phyloP scores from a whole-genome alignment of 768 basidiomycete genomes.

The Tephrocybe sp. region DNA sequence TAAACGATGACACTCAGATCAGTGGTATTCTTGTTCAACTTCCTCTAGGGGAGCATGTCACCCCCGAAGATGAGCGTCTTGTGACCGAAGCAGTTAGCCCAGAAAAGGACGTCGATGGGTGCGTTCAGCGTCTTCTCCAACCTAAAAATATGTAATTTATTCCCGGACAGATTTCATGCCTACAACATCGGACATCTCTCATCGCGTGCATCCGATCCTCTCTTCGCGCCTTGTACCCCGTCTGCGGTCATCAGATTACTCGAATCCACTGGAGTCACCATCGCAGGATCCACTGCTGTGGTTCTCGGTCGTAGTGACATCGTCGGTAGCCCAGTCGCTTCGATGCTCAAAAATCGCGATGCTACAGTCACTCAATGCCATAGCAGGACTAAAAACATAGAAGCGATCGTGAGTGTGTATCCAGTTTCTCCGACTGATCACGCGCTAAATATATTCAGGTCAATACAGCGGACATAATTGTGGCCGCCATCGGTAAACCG shows the following conservation, averaged over 20 bases:
- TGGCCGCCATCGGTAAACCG: slow-evolving; percentile 95
- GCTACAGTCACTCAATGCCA: slow-evolving; percentile 99
- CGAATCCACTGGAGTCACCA: slow-evolving; percentile 77
- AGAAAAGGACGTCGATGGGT: slow-evolving; percentile 98
- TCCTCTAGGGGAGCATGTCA: slow-evolving; percentile 84
- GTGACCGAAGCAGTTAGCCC: slow-evolving; percentile 96
- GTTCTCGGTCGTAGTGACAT: slow-evolving; percentile 98
- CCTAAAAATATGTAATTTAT: slow-evolving; percentile 4
- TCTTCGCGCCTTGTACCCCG: slow-evolving; percentile 95
- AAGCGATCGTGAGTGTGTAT: slow-evolving; percentile 65
- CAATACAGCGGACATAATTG: slow-evolving; percentile 84
- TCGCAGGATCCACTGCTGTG: slow-evolving; percentile 82
- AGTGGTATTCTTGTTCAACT: slow-evolving; percentile 95
- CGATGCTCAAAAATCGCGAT: slow-evolving; percentile 85
- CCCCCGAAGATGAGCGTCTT: slow-evolving; percentile 77
- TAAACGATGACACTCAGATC: slow-evolving; percentile 80
- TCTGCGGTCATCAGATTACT: slow-evolving; percentile 89
- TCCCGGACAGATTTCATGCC: slow-evolving; percentile 81
- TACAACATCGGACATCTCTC: slow-evolving; percentile 97
- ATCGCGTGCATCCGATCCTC: slow-evolving; percentile 84
- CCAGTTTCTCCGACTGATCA: not conserved
- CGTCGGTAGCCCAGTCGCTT: slow-evolving; percentile 93
- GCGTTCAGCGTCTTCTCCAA: slow-evolving; percentile 20
- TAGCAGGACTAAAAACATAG: slow-evolving; percentile 81
- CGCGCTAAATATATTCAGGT: slow-evolving; percentile 45